Percentiles rank a stretch among this genome's conserved stretches.
Conservation (phyloP, 768 basidiomycete species). For the Auricularia sp. region DNA sequence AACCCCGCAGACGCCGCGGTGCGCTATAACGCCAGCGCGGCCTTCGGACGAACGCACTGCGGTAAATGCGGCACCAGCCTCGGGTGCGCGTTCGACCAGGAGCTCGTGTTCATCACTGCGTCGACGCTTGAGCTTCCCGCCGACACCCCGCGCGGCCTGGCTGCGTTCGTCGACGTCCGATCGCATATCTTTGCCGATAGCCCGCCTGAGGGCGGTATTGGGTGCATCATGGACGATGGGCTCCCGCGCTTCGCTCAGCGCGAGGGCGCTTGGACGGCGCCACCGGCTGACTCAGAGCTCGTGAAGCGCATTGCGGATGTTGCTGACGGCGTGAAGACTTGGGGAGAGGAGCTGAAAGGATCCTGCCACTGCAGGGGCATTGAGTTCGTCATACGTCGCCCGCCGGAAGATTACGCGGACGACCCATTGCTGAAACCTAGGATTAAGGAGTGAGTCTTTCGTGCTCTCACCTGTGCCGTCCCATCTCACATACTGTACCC, state of each 20-base stretch:
- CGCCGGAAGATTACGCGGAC: not conserved
- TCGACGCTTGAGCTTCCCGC: not conserved
- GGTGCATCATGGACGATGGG: not conserved
- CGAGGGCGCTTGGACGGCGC: not conserved
- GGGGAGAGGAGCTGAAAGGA: not conserved
- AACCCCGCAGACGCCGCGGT: not conserved
- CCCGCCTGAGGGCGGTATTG: not conserved
- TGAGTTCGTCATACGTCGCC: not conserved
- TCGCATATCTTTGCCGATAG: not conserved
- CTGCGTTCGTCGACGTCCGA: not conserved
- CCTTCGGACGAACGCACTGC: not conserved
- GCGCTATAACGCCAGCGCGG: not conserved
- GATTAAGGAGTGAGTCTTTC: not conserved
- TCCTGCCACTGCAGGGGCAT: not conserved
- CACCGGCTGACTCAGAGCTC: not conserved
- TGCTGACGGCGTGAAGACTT: not conserved
- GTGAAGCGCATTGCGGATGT: not conserved
- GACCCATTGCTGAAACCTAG: not conserved
- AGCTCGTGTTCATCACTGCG: not conserved
- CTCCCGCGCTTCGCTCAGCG: not conserved
- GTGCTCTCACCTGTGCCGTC: not conserved
- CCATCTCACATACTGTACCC: not conserved
- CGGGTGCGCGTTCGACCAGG: not conserved
- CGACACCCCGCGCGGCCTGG: not conserved
- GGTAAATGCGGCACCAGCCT: not conserved